phyloP scores from a whole-genome alignment of 2,329 filamentous ascomycete species.

The Alternaria alternata region DNA sequence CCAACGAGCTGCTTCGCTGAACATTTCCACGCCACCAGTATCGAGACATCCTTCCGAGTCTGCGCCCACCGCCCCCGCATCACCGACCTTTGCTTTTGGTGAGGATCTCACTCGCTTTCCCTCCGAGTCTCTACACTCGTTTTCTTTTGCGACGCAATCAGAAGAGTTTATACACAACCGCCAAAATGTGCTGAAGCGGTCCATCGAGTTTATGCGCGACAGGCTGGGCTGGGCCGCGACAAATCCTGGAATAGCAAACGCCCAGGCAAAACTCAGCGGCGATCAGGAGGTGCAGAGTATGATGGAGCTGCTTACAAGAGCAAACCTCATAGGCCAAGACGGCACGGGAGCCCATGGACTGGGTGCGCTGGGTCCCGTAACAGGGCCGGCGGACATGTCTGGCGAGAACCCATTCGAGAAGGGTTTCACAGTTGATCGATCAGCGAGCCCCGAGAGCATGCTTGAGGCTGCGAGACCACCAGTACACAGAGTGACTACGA shows the following conservation, averaged over 20 bases:
- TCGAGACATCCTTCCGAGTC: slow-evolving; percentile 58
- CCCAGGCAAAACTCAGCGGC: slow-evolving; percentile 81
- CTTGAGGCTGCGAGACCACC: slow-evolving; percentile 31
- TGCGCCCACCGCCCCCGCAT: slow-evolving; percentile 69
- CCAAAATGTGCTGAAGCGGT: slow-evolving; percentile 91
- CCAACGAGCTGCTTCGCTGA: slow-evolving; percentile 75
- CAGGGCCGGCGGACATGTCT: slow-evolving; percentile 77
- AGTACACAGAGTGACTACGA: slow-evolving; percentile 23
- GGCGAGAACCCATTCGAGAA: slow-evolving; percentile 85
- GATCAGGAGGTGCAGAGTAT: slow-evolving; percentile 89
- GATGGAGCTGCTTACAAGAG: slow-evolving; percentile 85
- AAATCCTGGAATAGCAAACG: slow-evolving; percentile 79
- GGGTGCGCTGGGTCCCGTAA: slow-evolving; percentile 70
- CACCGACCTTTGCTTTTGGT: slow-evolving; percentile 72
- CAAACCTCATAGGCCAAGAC: slow-evolving; percentile 77
- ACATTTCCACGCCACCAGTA: slow-evolving; percentile 66
- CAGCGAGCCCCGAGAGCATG: slow-evolving; percentile 56
- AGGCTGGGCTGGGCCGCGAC: slow-evolving; percentile 82
- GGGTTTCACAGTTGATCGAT: slow-evolving; percentile 69
- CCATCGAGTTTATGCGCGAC: slow-evolving; percentile 96
- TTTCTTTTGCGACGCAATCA: slow-evolving; percentile 95
- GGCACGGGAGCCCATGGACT: slow-evolving; percentile 63
- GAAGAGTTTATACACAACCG: slow-evolving; percentile 91
- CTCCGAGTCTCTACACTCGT: slow-evolving; percentile 94
- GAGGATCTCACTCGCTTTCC: slow-evolving; percentile 94